Percentiles rank a stretch among this genome's conserved stretches.
Conservation (phyloP, 2,329 filamentous ascomycete genomes). For the Calonectria pseudoreteaudii region DNA sequence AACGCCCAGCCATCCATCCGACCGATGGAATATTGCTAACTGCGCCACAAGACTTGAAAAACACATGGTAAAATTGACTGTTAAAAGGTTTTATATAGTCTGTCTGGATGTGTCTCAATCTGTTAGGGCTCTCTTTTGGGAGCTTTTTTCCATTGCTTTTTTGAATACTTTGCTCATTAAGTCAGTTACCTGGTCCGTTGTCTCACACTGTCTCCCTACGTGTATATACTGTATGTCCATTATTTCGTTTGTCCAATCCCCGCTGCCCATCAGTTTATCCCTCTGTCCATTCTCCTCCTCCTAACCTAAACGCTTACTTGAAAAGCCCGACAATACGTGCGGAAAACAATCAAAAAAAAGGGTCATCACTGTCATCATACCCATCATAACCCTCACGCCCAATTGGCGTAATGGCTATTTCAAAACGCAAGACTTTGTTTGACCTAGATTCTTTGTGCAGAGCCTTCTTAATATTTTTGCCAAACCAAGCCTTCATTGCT, state of each 20-base stretch:
- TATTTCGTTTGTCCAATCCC: background rate
- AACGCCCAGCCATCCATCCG: background rate
- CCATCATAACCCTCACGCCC: background rate
- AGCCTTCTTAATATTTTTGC: background rate
- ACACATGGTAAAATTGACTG: background rate
- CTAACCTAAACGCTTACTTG: background rate
- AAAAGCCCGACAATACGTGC: background rate
- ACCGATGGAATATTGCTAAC: background rate
- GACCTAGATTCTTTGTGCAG: background rate
- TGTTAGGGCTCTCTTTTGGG: too few species aligned
- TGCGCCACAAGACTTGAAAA: background rate
- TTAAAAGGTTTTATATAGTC: background rate
- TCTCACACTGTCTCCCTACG: background rate
- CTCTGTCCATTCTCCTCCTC: background rate
- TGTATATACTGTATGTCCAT: background rate
- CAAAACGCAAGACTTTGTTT: background rate
- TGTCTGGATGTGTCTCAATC: background rate
- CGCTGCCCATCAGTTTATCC: background rate
- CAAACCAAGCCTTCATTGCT: background rate
- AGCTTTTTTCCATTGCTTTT: too few species aligned
- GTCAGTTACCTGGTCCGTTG: background rate
- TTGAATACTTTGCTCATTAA: too few species aligned
- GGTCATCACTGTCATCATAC: background rate
- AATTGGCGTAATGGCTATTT: constrained; percentile 8
- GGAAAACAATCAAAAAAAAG: background rate